phyloP scores from a whole-genome alignment of 305 asterid genomes.

The Solanum hybrid region DNA sequence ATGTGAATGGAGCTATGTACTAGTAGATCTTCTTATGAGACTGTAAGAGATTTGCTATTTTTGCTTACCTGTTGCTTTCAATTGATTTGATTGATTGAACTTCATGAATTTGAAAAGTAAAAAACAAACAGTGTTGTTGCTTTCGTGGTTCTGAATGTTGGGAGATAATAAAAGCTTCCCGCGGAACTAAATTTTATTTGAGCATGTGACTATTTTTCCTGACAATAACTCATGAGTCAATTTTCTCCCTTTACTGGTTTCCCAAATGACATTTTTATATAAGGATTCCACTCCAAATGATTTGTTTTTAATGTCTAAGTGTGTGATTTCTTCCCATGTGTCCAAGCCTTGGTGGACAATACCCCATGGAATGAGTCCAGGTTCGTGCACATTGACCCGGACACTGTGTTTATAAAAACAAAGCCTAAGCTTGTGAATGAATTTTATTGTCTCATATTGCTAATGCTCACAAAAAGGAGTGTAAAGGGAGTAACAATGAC shows the following conservation, averaged over 20 bases:
- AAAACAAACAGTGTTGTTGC: not conserved
- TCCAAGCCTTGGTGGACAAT: not conserved
- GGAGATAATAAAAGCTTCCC: not conserved
- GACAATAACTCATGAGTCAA: not conserved
- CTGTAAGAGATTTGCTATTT: not conserved
- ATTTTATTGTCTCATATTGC: not conserved
- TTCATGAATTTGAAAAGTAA: not conserved
- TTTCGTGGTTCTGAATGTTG: not conserved
- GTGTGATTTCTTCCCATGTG: not conserved
- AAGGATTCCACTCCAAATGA: not conserved
- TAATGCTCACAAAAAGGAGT: not conserved
- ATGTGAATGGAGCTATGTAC: not conserved
- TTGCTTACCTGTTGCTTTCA: not conserved
- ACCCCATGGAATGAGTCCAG: not conserved
- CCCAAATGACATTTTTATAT: not conserved
- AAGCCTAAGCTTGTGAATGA: not conserved
- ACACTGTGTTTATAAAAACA: not conserved
- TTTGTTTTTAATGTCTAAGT: not conserved
- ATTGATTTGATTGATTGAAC: not conserved
- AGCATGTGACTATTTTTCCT: not conserved
- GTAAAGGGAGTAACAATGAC: not conserved
- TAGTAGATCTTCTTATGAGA: not conserved
- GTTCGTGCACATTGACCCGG: not conserved
- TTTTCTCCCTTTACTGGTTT: not conserved
- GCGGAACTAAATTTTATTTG: not conserved